Base-by-base conservation (phyloP, 2,329 filamentous ascomycete genomes). In the Dactylellina haptotyla region DNA sequence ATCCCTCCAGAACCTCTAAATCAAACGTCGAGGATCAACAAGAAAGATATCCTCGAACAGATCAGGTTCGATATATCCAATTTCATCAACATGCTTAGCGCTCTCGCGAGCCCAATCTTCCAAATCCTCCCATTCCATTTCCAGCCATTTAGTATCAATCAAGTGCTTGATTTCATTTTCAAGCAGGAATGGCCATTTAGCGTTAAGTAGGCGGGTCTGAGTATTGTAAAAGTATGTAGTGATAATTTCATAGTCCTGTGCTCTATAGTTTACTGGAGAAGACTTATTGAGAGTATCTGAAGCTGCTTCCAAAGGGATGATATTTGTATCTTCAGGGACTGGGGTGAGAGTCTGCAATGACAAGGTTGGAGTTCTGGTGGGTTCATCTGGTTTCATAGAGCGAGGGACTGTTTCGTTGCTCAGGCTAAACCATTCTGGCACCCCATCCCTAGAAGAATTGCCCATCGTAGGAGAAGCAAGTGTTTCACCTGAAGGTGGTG, bases 41-140 rank as follows among this genome's bases (percentile, higher is more conserved):
- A 73, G 46, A n/a, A 18, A 39, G 18, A 73, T 32, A 39, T 73
- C 61, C 37, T 64, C 69, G 25, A 73, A 73, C n/a, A 73, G 48
- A 51, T 73, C 69, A 12, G 48, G 48, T 46, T 73, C 69, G 25
- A 62, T 45, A 28, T 73, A 66, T 12, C 30, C 54, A 18, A 45
- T 28, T 12, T 73, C 69, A 2, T 57, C 56, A 30, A 73, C 10
- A 41, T 65, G 61, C 10, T 61, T 45, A 9, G 69, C 61, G 26
- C 69, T 73, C 20, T 66, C 69, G 20, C 61, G 37, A 10, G 54
- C 69, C 69, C 69, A 73, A 16, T 61, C 34, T 18, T 73, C 61
- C 23, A 73, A 45, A 51, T 66, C 69, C 26, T 58, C 61, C 61
- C 54, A 65, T 28, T 73, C 69, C 69, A 73, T 73, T 20, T 73